Evolutionary conservation across 805 yeast species (phyloP), one percentile per base, ranked within the genome.

Genomic region (Metschnikowia bowlesiae): DNA sequence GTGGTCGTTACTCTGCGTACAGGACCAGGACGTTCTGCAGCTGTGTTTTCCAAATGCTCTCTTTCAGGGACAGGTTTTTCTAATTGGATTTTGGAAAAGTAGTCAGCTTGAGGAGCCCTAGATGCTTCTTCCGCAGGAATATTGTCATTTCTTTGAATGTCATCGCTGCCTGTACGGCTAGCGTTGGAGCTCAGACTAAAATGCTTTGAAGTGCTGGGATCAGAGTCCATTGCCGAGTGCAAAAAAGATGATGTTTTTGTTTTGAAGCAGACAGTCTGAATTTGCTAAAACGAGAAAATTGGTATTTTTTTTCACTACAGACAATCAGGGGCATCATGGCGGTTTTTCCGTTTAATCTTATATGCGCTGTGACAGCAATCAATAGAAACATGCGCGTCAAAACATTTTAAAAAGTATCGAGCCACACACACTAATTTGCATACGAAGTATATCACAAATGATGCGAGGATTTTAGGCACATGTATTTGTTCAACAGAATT

Each of bases 1-100:
- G 51, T 49, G 22, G 55, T 52, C 29, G 53, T 49, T 14, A 46
- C 40, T 26, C 50, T 45, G 29, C 48, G 44, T 16, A 52, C 50
- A 32, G 54, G 40, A 44, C 40, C 22, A 11, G 46, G 46, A n/a
- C 39, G 40, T 11, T 34, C 39, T 16, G 35, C 30, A 4, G 40
- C 16, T 11, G 37, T 33, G 28, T 44, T 16, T 14, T 44, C 46
- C 28, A 44, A 14, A 33, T 35, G 46, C 29, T 44, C 40, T 28
- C 46, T 34, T 35, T 44, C 46, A 22, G 46, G 40, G 14, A 35
- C 39, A 8, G 46, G 46, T 5, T 44, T 44, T 35, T 44, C 46
- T 29, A 44, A 26, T 6, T 44, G 46, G 7, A 44, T 35, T 44
- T 35, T 35, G 11, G 46, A 44, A n/a, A 44, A 34, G 29, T 35